Evolutionary conservation across 2,329 filamentous ascomycete genomes (phyloP).

Genomic region (Grosmannia huntii): DNA sequence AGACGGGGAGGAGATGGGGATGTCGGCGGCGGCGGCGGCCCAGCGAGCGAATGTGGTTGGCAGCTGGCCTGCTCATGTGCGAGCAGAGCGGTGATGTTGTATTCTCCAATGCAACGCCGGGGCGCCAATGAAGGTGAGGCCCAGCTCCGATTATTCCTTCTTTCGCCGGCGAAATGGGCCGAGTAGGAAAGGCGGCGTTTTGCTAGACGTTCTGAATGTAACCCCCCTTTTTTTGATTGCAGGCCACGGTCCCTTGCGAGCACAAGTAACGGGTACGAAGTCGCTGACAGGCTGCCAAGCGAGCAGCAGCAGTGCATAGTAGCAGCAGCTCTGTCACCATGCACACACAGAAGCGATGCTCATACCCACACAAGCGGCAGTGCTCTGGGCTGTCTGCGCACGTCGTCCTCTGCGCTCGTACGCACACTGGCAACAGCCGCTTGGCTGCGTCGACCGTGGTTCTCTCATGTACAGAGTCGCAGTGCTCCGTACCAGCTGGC

Average conservation of each 20-base stretch:
- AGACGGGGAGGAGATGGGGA: not conserved
- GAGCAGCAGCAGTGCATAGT: too few relatives aligned
- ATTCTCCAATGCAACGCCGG: not conserved
- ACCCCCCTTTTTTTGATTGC: slow-evolving; percentile 1
- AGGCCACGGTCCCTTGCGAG: not conserved
- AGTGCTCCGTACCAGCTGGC: not conserved
- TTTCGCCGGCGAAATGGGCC: slow-evolving; percentile 6
- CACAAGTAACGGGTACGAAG: not conserved
- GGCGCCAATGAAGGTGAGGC: not conserved
- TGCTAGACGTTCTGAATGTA: slow-evolving; percentile 4
- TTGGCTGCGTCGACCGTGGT: too few relatives aligned
- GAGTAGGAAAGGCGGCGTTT: slow-evolving; percentile 9
- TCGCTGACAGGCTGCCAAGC: too few relatives aligned
- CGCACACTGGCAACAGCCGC: not conserved
- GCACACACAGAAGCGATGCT: not conserved
- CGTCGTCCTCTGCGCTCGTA: not conserved
- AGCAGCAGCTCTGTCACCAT: too few relatives aligned
- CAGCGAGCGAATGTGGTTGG: not conserved
- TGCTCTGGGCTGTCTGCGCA: too few relatives aligned
- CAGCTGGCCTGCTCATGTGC: not conserved
- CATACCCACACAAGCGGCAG: too few relatives aligned
- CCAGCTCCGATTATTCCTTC: not conserved
- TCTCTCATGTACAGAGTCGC: not conserved
- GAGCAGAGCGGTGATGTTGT: not conserved
- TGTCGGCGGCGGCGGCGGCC: not conserved